phyloP scores from a whole-genome alignment of 2,329 filamentous ascomycete genomes.

The Alternaria ventricosa region DNA sequence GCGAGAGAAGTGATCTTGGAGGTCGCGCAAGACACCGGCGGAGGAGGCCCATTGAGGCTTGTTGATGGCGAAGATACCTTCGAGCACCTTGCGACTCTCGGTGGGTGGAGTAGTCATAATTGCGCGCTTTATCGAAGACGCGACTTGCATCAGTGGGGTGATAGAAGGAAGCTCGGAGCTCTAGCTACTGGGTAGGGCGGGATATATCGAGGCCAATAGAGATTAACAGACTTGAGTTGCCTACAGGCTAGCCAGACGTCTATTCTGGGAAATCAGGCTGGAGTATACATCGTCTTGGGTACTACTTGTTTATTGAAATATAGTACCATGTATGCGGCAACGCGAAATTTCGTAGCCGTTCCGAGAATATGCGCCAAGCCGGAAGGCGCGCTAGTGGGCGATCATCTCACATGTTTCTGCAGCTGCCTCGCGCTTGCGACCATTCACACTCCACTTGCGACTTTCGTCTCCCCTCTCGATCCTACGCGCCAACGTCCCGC shows the following conservation, averaged over 20 bases:
- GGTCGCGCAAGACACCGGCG: conserved; percentile 86
- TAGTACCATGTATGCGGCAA: not conserved
- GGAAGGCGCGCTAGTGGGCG: conserved; percentile 18
- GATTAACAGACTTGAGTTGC: not conserved
- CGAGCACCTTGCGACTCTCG: conserved; percentile 57
- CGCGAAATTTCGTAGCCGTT: conserved; percentile 14
- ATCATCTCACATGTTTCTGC: conserved; percentile 22
- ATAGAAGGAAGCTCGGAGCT: conserved; percentile 1
- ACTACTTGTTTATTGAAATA: not conserved
- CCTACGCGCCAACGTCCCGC: not conserved
- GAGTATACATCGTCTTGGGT: not conserved
- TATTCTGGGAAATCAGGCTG: not conserved
- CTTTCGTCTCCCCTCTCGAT: not conserved
- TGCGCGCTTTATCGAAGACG: conserved; percentile 18
- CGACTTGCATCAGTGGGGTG: conserved; percentile 30
- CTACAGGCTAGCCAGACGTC: not conserved
- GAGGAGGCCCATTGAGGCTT: conserved; percentile 89
- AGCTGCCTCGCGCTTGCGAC: conserved; percentile 14
- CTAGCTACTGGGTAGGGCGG: not conserved
- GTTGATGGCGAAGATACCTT: conserved; percentile 80
- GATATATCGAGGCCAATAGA: not conserved
- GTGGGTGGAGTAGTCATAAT: conserved; percentile 35
- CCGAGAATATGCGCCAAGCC: conserved; percentile 9
- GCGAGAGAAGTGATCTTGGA: conserved; percentile 82
- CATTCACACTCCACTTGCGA: not conserved